Percentiles rank a stretch among this genome's conserved stretches.
These are phyloP conservation scores for Paramecium primaurelia DNA, from an alignment of 73 alveolate species.

Conservation along the genomic window DNA sequence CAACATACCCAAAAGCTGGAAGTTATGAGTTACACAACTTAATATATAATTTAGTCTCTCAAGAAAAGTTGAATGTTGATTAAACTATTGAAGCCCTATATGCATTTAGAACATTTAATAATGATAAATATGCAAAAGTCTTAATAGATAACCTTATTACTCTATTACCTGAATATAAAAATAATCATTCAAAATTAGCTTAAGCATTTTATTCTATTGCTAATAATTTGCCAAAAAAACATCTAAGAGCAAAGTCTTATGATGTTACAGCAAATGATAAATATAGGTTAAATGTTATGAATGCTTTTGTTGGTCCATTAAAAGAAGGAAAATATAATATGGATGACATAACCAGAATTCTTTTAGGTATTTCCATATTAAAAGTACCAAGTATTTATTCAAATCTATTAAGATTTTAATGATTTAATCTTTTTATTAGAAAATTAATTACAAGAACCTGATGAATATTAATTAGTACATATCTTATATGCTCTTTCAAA, in stretches of 20 bases:
- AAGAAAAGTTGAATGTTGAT: background rate
- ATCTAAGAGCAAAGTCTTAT: background rate
- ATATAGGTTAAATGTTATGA: background rate
- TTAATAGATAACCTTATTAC: too few relatives aligned
- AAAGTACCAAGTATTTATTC: slow-evolving; percentile 7
- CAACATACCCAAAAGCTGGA: slow-evolving; percentile 26
- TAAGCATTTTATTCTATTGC: background rate
- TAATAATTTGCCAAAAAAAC: background rate
- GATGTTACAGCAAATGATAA: background rate
- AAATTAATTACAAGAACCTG: background rate
- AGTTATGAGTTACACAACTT: background rate
- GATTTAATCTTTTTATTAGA: background rate
- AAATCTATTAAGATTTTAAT: background rate
- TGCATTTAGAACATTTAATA: slow-evolving; percentile 9
- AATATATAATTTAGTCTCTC: background rate
- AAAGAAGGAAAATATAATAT: slow-evolving; percentile 8
- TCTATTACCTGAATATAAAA: background rate
- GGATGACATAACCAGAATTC: background rate
- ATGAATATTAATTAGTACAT: slow-evolving; percentile 10
- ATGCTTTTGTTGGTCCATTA: background rate
- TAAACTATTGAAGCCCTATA: background rate
- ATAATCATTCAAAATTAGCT: slow-evolving; percentile 1
- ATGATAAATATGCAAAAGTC: background rate
- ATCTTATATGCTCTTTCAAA: slow-evolving; percentile 30
- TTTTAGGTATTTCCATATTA: background rate